Evolutionary conservation across 2,329 filamentous ascomycete genomes (phyloP).

Genomic region (Mariannaea elegans): DNA sequence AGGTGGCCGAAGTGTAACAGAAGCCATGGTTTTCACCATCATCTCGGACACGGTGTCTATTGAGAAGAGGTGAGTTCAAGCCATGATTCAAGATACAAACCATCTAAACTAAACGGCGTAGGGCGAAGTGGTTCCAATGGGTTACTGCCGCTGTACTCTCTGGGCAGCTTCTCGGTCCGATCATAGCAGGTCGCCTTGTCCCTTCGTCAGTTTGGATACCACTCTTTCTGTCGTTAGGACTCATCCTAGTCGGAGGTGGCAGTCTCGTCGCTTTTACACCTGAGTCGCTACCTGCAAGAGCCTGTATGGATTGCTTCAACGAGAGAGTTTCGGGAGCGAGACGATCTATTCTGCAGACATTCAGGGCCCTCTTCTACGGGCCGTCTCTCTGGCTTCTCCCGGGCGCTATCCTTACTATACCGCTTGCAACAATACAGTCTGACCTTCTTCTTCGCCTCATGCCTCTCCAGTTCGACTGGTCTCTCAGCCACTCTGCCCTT

Average conservation of each 20-base stretch:
- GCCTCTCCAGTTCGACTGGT: conserved; percentile 39
- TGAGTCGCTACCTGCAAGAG: conserved; percentile 28
- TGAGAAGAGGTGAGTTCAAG: conserved; percentile 25
- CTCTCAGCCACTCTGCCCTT: conserved; percentile 30
- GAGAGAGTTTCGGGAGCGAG: neutral
- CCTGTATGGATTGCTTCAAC: neutral
- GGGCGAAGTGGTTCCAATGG: conserved; percentile 39
- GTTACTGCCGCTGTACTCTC: conserved; percentile 33
- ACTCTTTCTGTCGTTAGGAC: conserved; percentile 30
- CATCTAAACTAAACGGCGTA: conserved; percentile 3
- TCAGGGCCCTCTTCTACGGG: conserved; percentile 27
- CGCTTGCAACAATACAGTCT: conserved; percentile 32
- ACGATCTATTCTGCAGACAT: neutral
- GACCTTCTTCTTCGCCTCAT: conserved; percentile 37
- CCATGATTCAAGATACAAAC: neutral
- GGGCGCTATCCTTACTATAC: conserved; percentile 33
- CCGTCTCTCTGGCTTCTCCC: conserved; percentile 38
- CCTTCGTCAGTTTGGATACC: conserved; percentile 30
- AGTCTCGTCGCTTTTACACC: conserved; percentile 30
- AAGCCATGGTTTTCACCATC: conserved; percentile 42
- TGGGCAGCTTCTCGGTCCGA: conserved; percentile 30
- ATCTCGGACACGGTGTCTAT: conserved; percentile 31
- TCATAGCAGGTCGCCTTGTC: conserved; percentile 30
- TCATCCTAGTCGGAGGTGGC: conserved; percentile 28
- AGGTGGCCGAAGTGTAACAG: conserved; percentile 37